Evolutionary conservation across 495 filamentous ascomycete species (phyloP), one percentile per base, ranked within the genome.

Genomic region (Neurospora sp.): DNA sequence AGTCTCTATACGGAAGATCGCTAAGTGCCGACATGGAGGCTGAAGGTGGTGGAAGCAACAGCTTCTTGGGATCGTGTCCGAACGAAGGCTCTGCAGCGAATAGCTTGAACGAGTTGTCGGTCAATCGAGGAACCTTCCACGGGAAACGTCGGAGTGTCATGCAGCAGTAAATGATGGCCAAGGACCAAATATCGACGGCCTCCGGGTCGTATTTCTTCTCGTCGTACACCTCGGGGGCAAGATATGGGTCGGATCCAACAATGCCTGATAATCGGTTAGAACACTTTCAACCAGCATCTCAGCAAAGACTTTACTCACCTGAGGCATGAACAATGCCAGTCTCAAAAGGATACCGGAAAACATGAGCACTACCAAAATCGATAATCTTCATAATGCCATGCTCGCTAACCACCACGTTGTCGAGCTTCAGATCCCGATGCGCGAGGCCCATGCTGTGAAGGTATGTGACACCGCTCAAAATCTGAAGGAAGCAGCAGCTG

Each of bases 351-450:
- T 99, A 99, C 73, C 91, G 88, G 84, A 95, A 99, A 68, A 99
- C 94, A 72, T 94, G 94, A 5, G 96, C 94, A 82, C 96, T 98
- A 71, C 96, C 96, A 83, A 99, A 99, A 80, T 99, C 96, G 74
- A 99, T 99, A 69, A 99, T 91, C 83, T 99, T 99, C 92, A 99
- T 97, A 74, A 99, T 98, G n/a, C 96, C 96, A 75, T 90, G 88
- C 76, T 97, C 92, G 76, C 94, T 98, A 69, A 99, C 94, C 68
- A 99, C 96, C 18, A 99, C 96, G 76, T 99, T 99, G 82, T 99
- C 96, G 77, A 99, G 81, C 80, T 99, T 99, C 75, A 99, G 80
- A 87, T 99, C 96, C 38, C 96, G 89, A 84, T 99, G 96, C 14
- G 96, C 94, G 44, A 99, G 83, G 8, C 96, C 96, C 91, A 97